Evolutionary conservation across 75 land plant species (phyloP), one percentile per base, ranked within the genome.

Genomic region (Picea glauca): DNA sequence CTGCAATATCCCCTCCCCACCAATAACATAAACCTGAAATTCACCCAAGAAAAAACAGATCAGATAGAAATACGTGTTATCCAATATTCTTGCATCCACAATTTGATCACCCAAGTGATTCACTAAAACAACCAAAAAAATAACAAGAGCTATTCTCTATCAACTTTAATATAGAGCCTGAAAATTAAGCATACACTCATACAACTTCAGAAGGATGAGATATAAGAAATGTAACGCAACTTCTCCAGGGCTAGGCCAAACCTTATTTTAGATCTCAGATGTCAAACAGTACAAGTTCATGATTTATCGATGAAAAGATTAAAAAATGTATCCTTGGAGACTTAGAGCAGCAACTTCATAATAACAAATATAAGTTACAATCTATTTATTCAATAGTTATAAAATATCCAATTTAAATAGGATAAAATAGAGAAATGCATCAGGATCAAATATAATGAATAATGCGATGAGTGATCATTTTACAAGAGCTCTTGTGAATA

Each of bases 1-100:
- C 82, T 95, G 90, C 80, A 88, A 62, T 75, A 98, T 98, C 58
- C 99, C 99, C 72, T 88, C 90, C 78, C 85, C 94, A 77, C 99
- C 99, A 79, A 98, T 79, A 11, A 91, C 88, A 86, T 98, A 98
- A 40, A 92, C 95, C 99, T 97, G 84, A 35, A 56, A 72, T 23
- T 74, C 18, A 23, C 62, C 18, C 72, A 68, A 68, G 50, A 68
- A 68, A 68, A 68, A 9, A 65, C 17, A 18, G 33, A 68, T 32
- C 72, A 35, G 72, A 67, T 35, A 33, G 20, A 15, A 35, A 35
- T 35, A 14, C 33, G 46, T 18, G 35, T 35, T 67, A 35, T 4
- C 7, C 8, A 40, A 68, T 32, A 38, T 35, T 68, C 7, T 18
- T 68, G 50, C 72, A 40, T 38, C 20, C 43, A 68, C 9, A 67